Percentiles rank a stretch among this genome's conserved stretches.
These are phyloP conservation scores for Cydonia oblonga DNA, from an alignment of 331 rosid species.

Conservation along the genomic window DNA sequence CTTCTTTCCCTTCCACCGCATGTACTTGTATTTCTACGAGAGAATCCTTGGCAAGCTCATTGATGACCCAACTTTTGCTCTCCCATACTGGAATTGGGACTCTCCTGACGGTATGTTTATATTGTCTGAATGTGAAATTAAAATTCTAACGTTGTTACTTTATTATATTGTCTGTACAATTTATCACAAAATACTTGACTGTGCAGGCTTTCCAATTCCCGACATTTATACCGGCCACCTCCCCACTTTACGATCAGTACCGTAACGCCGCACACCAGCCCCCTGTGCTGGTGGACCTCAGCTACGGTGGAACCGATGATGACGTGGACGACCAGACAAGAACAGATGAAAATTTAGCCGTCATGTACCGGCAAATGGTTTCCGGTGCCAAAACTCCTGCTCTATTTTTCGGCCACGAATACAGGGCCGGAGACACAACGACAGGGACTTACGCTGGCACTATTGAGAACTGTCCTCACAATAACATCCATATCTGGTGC, in stretches of 20 bases:
- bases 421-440: not conserved
- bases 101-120: not conserved
- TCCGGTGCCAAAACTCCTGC: not conserved
- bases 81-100: constrained; percentile 80
- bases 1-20: constrained; percentile 67
- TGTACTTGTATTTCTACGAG: constrained; percentile 58
- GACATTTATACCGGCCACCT: constrained; percentile 22
- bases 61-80: constrained; percentile 43
- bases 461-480: constrained; percentile 8
- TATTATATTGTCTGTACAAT: constrained; percentile 1
- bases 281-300: constrained; percentile 30
- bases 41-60: constrained; percentile 53
- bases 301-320: constrained; percentile 3
- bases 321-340: not conserved
- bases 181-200: too few species aligned
- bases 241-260: constrained; percentile 41
- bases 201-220: constrained; percentile 20
- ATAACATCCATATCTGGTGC: not conserved
- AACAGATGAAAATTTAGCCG: not conserved
- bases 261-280: constrained; percentile 37
- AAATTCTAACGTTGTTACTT: too few species aligned
- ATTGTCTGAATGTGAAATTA: too few species aligned
- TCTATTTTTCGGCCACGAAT: constrained; percentile 10
- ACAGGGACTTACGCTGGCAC: not conserved
- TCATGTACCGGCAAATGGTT: constrained; percentile 20